phyloP scores from a whole-genome alignment of 768 basidiomycete species.

The Pleurotus tuoliensis region DNA sequence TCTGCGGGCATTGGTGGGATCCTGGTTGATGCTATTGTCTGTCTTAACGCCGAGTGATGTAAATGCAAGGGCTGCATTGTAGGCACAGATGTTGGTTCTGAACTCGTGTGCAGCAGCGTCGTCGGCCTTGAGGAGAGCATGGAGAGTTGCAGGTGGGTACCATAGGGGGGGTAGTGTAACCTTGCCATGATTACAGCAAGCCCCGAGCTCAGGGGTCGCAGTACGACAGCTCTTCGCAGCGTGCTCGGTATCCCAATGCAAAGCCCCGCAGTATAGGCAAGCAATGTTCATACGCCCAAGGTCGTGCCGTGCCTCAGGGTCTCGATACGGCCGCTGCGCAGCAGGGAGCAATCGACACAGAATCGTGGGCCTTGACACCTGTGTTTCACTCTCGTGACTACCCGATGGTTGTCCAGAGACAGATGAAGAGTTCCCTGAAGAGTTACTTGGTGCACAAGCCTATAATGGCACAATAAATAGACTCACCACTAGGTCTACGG shows the following conservation, averaged over 20 bases:
- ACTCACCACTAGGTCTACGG: too few species aligned
- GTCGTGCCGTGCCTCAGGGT: conserved; percentile 11
- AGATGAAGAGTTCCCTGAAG: too few species aligned
- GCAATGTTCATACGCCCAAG: conserved; percentile 15
- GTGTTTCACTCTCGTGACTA: neutral
- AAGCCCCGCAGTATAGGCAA: conserved; percentile 10
- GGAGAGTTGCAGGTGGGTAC: conserved; percentile 7
- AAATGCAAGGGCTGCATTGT: conserved; percentile 33
- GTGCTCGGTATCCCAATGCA: conserved; percentile 16
- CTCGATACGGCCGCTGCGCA: conserved; percentile 11
- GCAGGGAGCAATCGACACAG: neutral
- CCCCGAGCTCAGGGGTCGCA: conserved; percentile 17
- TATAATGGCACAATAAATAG: too few species aligned
- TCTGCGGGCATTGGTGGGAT: neutral
- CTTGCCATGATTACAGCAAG: conserved; percentile 24
- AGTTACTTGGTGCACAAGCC: too few species aligned
- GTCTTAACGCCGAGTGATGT: conserved; percentile 25
- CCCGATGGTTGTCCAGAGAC: neutral
- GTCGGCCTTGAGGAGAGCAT: neutral
- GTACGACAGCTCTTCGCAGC: neutral
- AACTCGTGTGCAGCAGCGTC: conserved; percentile 21
- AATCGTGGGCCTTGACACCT: neutral
- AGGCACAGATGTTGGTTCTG: conserved; percentile 26
- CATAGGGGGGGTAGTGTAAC: conserved; percentile 15
- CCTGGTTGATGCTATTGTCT: conserved; percentile 17